A percentile compares a stretch with the other conserved stretches of the same genome.
These are phyloP conservation scores for Solanum tarapatanum DNA, from an alignment of 257 asterid genomes.

Conservation along the genomic window DNA sequence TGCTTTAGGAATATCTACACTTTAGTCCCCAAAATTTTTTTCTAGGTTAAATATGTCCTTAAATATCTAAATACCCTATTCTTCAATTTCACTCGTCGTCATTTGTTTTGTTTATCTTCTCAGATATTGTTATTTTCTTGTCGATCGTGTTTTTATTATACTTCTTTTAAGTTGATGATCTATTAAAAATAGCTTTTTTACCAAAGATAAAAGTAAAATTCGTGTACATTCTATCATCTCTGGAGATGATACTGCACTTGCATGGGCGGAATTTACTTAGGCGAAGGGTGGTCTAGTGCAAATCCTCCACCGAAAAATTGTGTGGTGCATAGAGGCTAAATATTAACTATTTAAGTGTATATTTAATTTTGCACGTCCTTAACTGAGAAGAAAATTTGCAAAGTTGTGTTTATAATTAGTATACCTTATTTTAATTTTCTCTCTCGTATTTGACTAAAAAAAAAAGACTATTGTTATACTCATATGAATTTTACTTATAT, in stretches of 20 bases:
- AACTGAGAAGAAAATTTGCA: too few species aligned
- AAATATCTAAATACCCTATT: too few species aligned
- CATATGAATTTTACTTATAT: neutral
- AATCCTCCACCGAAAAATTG: too few species aligned
- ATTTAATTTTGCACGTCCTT: neutral
- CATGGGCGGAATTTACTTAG: too few species aligned
- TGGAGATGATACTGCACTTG: too few species aligned
- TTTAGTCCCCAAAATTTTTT: neutral
- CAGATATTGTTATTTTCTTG: neutral
- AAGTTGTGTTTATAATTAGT: too few species aligned
- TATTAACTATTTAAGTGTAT: too few species aligned
- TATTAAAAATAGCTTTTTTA: rapidly evolving
- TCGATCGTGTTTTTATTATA: neutral
- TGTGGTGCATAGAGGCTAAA: too few species aligned
- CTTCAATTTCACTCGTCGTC: neutral
- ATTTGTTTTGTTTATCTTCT: neutral
- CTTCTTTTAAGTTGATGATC: neutral
- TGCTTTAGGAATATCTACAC: neutral
- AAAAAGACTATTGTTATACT: neutral
- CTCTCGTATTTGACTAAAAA: neutral
- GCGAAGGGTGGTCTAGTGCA: neutral
- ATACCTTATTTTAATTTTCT: neutral
- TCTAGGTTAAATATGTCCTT: neutral
- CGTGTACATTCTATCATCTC: neutral
- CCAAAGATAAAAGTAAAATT: neutral